Evolutionary conservation across 495 filamentous ascomycete species (phyloP).

Genomic region (Tuber aestivum): DNA sequence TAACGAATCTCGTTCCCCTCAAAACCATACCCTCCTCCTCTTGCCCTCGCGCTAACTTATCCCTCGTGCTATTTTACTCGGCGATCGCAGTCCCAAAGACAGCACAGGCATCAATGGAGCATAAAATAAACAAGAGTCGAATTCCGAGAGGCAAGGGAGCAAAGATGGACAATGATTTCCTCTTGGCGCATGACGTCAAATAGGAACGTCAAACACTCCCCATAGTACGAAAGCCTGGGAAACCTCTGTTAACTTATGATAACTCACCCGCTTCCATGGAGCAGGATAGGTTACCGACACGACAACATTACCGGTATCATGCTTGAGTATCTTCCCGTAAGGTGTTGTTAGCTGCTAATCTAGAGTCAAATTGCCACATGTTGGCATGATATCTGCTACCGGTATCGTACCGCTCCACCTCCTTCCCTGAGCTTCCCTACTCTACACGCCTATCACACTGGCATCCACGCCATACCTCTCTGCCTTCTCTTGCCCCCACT

Average conservation of each 20-base stretch:
- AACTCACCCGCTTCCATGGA: not conserved
- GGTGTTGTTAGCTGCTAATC: not conserved
- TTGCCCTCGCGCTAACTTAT: not conserved
- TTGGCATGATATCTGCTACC: too few relatives aligned
- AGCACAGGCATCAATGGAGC: not conserved
- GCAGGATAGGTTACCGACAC: not conserved
- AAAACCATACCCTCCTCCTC: not conserved
- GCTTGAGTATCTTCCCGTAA: not conserved
- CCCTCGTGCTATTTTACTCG: not conserved
- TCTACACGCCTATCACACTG: not conserved
- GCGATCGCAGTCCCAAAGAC: not conserved
- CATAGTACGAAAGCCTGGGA: not conserved
- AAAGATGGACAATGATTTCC: conserved; percentile 1
- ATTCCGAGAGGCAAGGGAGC: conserved; percentile 1
- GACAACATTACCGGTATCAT: not conserved
- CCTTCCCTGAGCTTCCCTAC: not conserved
- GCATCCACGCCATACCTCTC: not conserved
- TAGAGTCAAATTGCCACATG: not conserved
- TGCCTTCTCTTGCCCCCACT: not conserved
- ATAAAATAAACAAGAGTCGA: not conserved
- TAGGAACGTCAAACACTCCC: conserved; percentile 25
- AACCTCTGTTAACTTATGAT: not conserved
- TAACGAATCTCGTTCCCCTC: not conserved
- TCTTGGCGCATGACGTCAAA: conserved; percentile 36
- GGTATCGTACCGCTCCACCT: not conserved